Conservation (phyloP, 2,329 filamentous ascomycete species). For the Fusarium floridanum region DNA sequence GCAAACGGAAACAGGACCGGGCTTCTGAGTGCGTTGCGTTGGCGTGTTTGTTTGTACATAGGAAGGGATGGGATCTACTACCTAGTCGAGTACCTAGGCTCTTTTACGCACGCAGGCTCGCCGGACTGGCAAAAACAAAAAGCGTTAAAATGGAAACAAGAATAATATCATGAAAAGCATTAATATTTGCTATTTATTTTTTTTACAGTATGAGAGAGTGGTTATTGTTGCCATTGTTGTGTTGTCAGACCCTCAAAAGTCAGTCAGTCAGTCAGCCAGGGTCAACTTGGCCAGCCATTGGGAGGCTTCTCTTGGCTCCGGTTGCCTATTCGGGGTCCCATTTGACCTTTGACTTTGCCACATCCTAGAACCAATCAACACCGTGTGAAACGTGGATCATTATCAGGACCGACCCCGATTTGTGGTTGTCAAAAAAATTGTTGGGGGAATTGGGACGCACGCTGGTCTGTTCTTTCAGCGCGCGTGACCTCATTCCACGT, state of each 20-base stretch:
- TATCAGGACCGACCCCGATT: constrained; percentile 27
- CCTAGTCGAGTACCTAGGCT: constrained; percentile 2
- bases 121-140: constrained; percentile 31
- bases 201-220: neutral
- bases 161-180: constrained; percentile 20
- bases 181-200: neutral
- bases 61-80: constrained; percentile 13
- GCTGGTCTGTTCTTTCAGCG: constrained; percentile 28
- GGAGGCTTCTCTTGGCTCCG: neutral
- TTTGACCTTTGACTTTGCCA: constrained; percentile 31
- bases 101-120: constrained; percentile 21
- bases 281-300: neutral
- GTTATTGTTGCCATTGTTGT: neutral
- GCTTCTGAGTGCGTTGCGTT: constrained; percentile 30
- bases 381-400: constrained; percentile 32
- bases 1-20: constrained; percentile 42
- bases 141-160: constrained; percentile 33
- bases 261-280: neutral
- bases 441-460: constrained; percentile 33
- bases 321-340: constrained; percentile 7
- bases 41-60: constrained; percentile 38
- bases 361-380: constrained; percentile 34
- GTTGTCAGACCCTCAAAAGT: neutral
- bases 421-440: constrained; percentile 29
- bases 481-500: constrained; percentile 41